A percentile compares a stretch with the other conserved stretches of the same genome.
Evolutionary conservation across 139 green algal genomes (phyloP).

Genomic region (Chlamydomonas incerta): DNA sequence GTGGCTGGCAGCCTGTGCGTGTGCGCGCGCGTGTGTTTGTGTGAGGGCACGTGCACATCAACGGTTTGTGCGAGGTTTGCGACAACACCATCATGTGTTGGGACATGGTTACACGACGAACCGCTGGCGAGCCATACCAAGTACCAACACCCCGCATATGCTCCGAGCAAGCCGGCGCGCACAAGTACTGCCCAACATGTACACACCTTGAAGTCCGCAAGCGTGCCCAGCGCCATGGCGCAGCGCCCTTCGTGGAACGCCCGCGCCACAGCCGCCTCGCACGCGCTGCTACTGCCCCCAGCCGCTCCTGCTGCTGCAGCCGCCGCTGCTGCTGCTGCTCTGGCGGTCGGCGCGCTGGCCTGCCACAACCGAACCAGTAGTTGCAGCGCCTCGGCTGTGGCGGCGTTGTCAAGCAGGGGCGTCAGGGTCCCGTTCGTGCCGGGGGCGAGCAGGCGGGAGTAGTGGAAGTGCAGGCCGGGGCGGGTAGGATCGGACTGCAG

Average conservation of each 20-base stretch:
- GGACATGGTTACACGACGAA: too few relatives aligned
- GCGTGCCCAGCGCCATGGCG: not conserved
- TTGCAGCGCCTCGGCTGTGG: not conserved
- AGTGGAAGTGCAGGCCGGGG: constrained; percentile 2
- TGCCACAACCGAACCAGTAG: not conserved
- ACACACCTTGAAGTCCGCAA: constrained; percentile 19
- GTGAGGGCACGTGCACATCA: too few relatives aligned
- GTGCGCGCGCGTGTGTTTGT: not conserved
- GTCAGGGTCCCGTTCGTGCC: not conserved
- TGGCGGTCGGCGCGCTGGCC: not conserved
- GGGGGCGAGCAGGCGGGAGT: too few relatives aligned
- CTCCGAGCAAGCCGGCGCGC: too few relatives aligned
- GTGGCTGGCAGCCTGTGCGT: constrained; percentile 11
- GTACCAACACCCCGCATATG: too few relatives aligned
- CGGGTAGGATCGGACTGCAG: not conserved
- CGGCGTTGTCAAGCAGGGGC: constrained; percentile 8
- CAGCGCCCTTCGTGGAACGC: constrained; percentile 20
- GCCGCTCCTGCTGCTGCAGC: too few relatives aligned
- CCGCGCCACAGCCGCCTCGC: not conserved
- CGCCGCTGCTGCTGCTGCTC: not conserved
- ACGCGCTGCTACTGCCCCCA: not conserved
- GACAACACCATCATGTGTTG: too few relatives aligned
- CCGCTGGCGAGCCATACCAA: too few relatives aligned
- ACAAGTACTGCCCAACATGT: not conserved
- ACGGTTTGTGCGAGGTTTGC: too few relatives aligned